Percentiles rank a stretch among this genome's conserved stretches.
phyloP scores from a whole-genome alignment of 495 filamentous ascomycete genomes.

The Astrothelium macrocarpum region DNA sequence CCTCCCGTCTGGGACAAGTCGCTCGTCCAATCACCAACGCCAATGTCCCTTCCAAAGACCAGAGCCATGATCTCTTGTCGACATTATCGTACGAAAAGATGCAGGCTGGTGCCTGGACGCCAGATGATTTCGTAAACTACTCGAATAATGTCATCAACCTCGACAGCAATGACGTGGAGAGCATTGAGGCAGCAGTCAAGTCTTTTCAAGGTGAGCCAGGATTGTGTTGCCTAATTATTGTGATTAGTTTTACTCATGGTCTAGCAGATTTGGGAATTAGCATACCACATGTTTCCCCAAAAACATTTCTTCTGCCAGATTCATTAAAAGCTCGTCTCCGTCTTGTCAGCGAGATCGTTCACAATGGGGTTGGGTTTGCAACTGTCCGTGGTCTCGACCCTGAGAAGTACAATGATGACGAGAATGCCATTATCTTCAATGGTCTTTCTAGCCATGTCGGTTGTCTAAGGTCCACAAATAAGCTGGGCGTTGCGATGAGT shows the following conservation, averaged over 20 bases:
- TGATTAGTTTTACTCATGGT: constrained; percentile 7
- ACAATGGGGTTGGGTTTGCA: constrained; percentile 17
- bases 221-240: neutral
- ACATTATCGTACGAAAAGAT: neutral
- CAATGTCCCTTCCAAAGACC: neutral
- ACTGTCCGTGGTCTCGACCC: constrained; percentile 19
- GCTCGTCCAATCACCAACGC: neutral
- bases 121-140: neutral
- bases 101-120: neutral
- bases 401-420: constrained; percentile 19
- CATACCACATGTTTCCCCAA: neutral
- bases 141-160: constrained; percentile 11
- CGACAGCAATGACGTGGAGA: constrained; percentile 8
- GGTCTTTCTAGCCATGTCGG: constrained; percentile 18
- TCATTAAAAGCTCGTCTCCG: neutral
- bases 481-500: constrained; percentile 20
- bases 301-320: neutral
- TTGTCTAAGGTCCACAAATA: constrained; percentile 18
- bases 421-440: constrained; percentile 20
- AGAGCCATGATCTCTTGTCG: neutral
- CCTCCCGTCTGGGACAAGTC: neutral
- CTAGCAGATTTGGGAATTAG: neutral
- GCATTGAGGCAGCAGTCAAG: constrained; percentile 14
- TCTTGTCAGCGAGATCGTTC: constrained; percentile 16
- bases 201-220: constrained; percentile 17